phyloP scores from a whole-genome alignment of 805 yeast genomes.

The Spathaspora boniae region DNA sequence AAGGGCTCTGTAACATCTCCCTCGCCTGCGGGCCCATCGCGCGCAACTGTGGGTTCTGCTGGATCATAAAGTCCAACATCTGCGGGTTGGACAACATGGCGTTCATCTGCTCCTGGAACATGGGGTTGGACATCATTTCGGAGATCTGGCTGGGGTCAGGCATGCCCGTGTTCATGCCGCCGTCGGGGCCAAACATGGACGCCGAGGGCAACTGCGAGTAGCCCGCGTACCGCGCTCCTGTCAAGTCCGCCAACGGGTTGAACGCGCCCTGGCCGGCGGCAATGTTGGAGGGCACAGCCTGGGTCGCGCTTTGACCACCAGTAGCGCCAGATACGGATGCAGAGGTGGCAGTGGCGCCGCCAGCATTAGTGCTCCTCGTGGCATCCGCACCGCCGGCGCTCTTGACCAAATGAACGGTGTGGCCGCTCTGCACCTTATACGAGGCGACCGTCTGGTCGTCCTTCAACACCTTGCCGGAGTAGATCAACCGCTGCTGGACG shows the following conservation, averaged over 20 bases:
- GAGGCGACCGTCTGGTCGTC: slow-evolving; percentile 70
- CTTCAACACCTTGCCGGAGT: slow-evolving; percentile 90
- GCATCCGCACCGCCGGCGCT: slow-evolving; percentile 49
- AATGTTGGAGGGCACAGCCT: slow-evolving; percentile 65
- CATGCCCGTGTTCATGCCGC: slow-evolving; percentile 70
- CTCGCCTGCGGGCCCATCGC: slow-evolving; percentile 88
- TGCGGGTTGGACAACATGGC: slow-evolving; percentile 83
- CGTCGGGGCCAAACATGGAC: slow-evolving; percentile 90
- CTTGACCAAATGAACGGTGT: slow-evolving; percentile 85
- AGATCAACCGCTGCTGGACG: slow-evolving; percentile 83
- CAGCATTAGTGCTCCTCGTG: slow-evolving; percentile 22
- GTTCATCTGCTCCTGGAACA: slow-evolving; percentile 77
- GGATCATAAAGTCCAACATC: slow-evolving; percentile 77
- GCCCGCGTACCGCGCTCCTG: slow-evolving; percentile 96
- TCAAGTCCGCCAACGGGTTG: slow-evolving; percentile 87
- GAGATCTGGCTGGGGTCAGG: slow-evolving; percentile 76
- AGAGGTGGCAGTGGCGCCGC: slow-evolving; percentile 18
- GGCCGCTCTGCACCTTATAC: slow-evolving; percentile 82
- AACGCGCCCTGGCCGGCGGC: slow-evolving; percentile 87
- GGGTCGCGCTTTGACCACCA: slow-evolving; percentile 12
- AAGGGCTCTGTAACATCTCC: slow-evolving; percentile 78
- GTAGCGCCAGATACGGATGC: slow-evolving; percentile 15
- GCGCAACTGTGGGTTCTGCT: slow-evolving; percentile 79
- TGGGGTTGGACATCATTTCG: slow-evolving; percentile 75
- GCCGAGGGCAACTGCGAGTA: slow-evolving; percentile 83